Evolutionary conservation across 768 basidiomycete genomes (phyloP).

Genomic region (Trametes cingulata): DNA sequence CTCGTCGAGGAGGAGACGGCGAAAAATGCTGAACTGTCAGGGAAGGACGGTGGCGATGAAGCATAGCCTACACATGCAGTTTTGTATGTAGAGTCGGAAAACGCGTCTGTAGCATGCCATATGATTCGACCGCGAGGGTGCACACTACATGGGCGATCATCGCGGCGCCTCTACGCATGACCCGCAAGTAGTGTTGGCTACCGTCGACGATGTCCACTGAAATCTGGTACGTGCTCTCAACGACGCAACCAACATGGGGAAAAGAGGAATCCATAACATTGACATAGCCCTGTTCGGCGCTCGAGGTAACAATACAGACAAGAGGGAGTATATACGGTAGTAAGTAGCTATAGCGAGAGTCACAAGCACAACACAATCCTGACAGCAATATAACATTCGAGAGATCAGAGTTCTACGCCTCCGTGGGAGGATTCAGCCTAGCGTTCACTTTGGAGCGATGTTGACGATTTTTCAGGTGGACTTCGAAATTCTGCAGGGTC

Average conservation of each 20-base stretch:
- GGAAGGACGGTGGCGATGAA: not conserved
- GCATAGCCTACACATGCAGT: not conserved
- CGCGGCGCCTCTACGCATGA: too few species aligned
- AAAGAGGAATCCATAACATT: conserved; percentile 6
- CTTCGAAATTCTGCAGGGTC: conserved; percentile 86
- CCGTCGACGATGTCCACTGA: too few species aligned
- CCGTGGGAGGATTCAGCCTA: conserved; percentile 37
- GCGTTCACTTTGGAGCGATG: conserved; percentile 76
- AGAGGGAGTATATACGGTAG: conserved; percentile 10
- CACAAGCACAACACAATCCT: conserved; percentile 24
- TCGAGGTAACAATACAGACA: conserved; percentile 20
- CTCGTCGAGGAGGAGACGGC: not conserved
- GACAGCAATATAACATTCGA: conserved; percentile 20
- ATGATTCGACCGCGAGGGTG: too few species aligned
- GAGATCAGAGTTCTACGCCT: conserved; percentile 12
- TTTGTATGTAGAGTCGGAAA: too few species aligned
- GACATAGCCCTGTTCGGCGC: not conserved
- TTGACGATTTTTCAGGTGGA: conserved; percentile 85
- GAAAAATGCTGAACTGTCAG: not conserved
- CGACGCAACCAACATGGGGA: too few species aligned
- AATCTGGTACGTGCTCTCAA: too few species aligned
- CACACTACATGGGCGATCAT: too few species aligned
- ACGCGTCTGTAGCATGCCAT: too few species aligned
- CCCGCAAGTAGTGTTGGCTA: too few species aligned
- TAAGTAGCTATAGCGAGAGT: conserved; percentile 19